Base-by-base conservation (phyloP, 305 asterid genomes). In the Solanum hybrid region DNA sequence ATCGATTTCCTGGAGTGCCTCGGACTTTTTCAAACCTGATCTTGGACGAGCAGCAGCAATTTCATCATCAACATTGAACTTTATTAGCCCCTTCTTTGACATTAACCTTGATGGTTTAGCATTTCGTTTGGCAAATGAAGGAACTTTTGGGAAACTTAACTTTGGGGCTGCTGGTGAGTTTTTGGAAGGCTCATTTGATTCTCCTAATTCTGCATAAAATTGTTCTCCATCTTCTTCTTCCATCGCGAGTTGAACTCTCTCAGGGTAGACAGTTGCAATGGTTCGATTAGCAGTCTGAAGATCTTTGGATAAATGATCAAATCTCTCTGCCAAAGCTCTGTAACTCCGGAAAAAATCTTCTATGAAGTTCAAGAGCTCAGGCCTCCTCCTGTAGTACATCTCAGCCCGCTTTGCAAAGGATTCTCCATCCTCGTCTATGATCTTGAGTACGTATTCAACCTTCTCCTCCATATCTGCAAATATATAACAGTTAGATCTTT, bases 381-480 rank as follows among this genome's bases (percentile, higher is more conserved):
- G 95, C 89, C 95, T 88, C 88, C 91, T 89, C 86, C 91, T 88
- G 80, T 93, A 93, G 89, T 92, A 93, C 95, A 93, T 93, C 90
- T 93, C 95, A 51, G 94, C 95, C 22, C 93, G 88, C 35, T 91
- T 89, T 82, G 90, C 90, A 88, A 93, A 93, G 85, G 95, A 90
- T 78, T 92, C 95, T 29, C 93, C 95, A 88, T 92, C 95, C 80
- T 93, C 94, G 10, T 92, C 91, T 36, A 93, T 90, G 89, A 93
- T 91, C 66, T 89, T 89, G 22, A 93, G 94, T 90, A 92, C 91
- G 79, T 93, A 91, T 24, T 89, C 94, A 9, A 93, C 95, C 86
- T 93, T 93, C 90, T 93, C 95, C 90, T 92, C 95, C 94, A 93
- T 93, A 85, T 92, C 95, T 93, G 93, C 89, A 87, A 29, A 36